These are phyloP conservation scores for Graphilbum sp. DNA, from an alignment of 2,329 filamentous ascomycete species.

Conservation along the genomic window DNA sequence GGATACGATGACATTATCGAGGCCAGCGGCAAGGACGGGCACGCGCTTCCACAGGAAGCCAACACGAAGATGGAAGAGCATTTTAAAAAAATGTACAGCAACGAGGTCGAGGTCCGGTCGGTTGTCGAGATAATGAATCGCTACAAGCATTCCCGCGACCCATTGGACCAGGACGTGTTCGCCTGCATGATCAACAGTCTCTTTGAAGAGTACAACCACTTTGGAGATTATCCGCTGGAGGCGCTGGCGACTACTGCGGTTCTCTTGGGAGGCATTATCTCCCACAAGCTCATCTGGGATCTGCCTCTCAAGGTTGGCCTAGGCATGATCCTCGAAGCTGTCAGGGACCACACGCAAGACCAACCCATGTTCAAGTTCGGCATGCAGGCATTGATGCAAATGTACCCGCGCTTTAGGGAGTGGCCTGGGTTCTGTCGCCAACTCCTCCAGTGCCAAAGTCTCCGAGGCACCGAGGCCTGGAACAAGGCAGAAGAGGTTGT, in stretches of 20 bases:
- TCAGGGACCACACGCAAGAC: constrained; percentile 67
- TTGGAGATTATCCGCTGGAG: constrained; percentile 89
- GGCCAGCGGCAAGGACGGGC: constrained; percentile 64
- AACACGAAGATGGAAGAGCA: constrained; percentile 92
- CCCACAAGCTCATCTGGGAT: constrained; percentile 77
- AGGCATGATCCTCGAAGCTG: constrained; percentile 93
- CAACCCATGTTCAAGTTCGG: constrained; percentile 98
- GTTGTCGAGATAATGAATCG: constrained; percentile 71
- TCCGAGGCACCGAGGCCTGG: constrained; percentile 74
- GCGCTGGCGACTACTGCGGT: constrained; percentile 91
- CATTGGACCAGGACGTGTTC: constrained; percentile 83
- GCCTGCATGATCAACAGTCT: constrained; percentile 97
- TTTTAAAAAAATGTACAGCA: constrained; percentile 95
- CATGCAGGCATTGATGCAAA: constrained; percentile 80
- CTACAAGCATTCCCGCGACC: constrained; percentile 76
- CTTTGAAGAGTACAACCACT: constrained; percentile 94
- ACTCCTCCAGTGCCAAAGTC: constrained; percentile 62
- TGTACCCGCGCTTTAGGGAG: constrained; percentile 67
- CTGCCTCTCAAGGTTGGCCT: constrained; percentile 87
- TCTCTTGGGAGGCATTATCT: constrained; percentile 91
- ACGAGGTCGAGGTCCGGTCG: constrained; percentile 70
- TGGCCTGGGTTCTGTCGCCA: constrained; percentile 93
- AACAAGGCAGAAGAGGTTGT: constrained; percentile 70
- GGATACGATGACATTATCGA: constrained; percentile 87
- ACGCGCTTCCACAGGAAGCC: constrained; percentile 60